Evolutionary conservation across 176 grass and related monocot species (phyloP), one percentile per base, ranked within the genome.

Genomic region (Puya raimondii): DNA sequence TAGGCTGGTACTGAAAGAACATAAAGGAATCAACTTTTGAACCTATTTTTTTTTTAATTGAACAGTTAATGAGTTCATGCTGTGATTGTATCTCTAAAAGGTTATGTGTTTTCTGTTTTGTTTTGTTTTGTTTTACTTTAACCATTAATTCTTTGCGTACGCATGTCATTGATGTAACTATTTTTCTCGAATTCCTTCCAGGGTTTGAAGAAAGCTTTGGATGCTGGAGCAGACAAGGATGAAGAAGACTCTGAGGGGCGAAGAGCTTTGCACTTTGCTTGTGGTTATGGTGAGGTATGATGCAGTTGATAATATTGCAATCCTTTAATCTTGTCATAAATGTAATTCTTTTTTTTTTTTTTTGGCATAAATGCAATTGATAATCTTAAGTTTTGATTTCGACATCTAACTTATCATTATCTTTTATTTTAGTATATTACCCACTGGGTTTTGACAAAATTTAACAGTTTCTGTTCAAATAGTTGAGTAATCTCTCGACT

Each of bases 221-320:
- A 86, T 50, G 80, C 85, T 0, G 89, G 94, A 13, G 86, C 42
- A 10, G 84, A 90, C 66, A 93, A 88, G 79, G 94, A 93, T 82
- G 94, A 93, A 76, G 94, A 93, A 83, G 94, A 99, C 22, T 83
- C 89, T 4, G 94, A 99, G 63, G 94, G 94, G 49, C 78, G 94
- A 48, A 79, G 94, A 47, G 89, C 89, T 12, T 71, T 99, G 1
- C 94, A 99, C 76, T 99, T 99, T 77, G 86, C 89, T 0, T 99
- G 94, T 84, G 94, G 94, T 7, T 99, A 99, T 53, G 89, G 94
- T 67, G 89, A 99, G 86, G 86, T 88, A 79, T 67, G 70, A 13
- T 63, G 48, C 29, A 49, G 68, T 54, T 50, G 3, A 13, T 57
- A 4, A 9, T 59, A 10, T 59, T 3, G 7, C 9, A 18, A 2